Evolutionary conservation across 257 asterid species (phyloP).

Genomic region (Nicotiana undulata): DNA sequence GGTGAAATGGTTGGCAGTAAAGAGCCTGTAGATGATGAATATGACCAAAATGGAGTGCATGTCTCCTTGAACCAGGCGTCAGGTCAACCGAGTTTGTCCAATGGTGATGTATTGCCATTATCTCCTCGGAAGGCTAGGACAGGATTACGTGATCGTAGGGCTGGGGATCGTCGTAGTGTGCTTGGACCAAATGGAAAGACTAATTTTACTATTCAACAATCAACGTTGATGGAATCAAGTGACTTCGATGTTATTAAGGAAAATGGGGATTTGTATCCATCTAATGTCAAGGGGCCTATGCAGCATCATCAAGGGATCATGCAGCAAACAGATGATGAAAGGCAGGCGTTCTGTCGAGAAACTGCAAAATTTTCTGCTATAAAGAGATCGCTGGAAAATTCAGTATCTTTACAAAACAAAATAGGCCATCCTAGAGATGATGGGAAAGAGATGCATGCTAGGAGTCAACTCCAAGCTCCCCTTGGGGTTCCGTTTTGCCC

Average conservation of each 20-base stretch:
- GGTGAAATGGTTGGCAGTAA: slow-evolving; percentile 27
- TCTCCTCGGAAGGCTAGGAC: slow-evolving; percentile 68
- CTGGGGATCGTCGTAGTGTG: slow-evolving; percentile 53
- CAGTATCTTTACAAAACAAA: slow-evolving; percentile 36
- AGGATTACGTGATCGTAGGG: slow-evolving; percentile 52
- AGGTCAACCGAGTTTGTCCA: slow-evolving; percentile 45
- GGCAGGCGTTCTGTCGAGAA: slow-evolving; percentile 15
- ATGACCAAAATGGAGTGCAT: slow-evolving; percentile 54
- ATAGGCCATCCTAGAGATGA: slow-evolving; percentile 32
- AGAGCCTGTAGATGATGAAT: slow-evolving; percentile 38
- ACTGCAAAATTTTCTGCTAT: slow-evolving; percentile 25
- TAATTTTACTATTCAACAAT: slow-evolving; percentile 28
- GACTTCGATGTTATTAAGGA: slow-evolving; percentile 30
- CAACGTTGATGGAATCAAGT: slow-evolving; percentile 24
- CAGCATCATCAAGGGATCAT: slow-evolving; percentile 24
- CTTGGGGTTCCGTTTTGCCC: slow-evolving; percentile 66
- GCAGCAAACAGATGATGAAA: slow-evolving; percentile 10
- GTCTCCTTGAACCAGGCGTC: slow-evolving; percentile 35
- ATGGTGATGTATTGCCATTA: slow-evolving; percentile 53
- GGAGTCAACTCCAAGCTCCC: slow-evolving; percentile 71
- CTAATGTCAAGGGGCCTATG: slow-evolving; percentile 30
- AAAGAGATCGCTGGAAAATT: slow-evolving; percentile 31
- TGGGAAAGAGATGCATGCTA: slow-evolving; percentile 36
- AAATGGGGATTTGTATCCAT: slow-evolving; percentile 42
- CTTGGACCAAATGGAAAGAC: slow-evolving; percentile 52